phyloP scores from a whole-genome alignment of 306 rosid genomes.

The Clitoria ternatea region DNA sequence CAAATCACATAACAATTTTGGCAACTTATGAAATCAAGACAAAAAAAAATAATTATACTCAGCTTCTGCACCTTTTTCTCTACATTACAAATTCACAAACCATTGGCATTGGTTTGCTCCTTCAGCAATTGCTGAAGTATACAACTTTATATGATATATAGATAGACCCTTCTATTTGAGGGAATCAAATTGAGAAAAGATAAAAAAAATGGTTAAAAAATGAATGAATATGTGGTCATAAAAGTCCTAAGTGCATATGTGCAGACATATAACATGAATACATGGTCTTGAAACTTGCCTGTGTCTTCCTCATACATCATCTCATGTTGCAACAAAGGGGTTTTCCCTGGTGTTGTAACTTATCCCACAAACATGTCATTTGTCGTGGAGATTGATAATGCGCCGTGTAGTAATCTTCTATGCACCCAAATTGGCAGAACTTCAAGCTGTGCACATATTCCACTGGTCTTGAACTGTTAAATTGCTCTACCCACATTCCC shows the following conservation, averaged over 20 bases:
- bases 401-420: slow-evolving; percentile 60
- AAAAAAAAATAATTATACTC: not conserved
- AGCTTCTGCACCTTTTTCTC: not conserved
- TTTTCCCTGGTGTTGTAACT: slow-evolving; percentile 29
- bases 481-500: slow-evolving; percentile 83
- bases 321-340: slow-evolving; percentile 66
- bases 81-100: slow-evolving; percentile 8
- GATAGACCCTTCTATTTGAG: not conserved
- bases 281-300: not conserved
- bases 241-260: not conserved
- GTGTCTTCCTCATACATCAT: not conserved
- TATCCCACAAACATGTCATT: slow-evolving; percentile 63
- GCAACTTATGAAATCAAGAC: not conserved
- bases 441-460: slow-evolving; percentile 49
- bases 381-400: slow-evolving; percentile 82
- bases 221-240: slow-evolving; percentile 2
- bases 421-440: slow-evolving; percentile 71
- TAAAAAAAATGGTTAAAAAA: slow-evolving; percentile 2
- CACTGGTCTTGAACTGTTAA: slow-evolving; percentile 50
- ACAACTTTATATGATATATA: not conserved
- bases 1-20: not conserved
- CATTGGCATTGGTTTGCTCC: slow-evolving; percentile 1
- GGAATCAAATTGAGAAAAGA: not conserved
- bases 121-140: not conserved
- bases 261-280: not conserved